These are phyloP conservation scores for Trichoderma harzianum DNA, from an alignment of 2,329 filamentous ascomycete genomes.

Conservation along the genomic window DNA sequence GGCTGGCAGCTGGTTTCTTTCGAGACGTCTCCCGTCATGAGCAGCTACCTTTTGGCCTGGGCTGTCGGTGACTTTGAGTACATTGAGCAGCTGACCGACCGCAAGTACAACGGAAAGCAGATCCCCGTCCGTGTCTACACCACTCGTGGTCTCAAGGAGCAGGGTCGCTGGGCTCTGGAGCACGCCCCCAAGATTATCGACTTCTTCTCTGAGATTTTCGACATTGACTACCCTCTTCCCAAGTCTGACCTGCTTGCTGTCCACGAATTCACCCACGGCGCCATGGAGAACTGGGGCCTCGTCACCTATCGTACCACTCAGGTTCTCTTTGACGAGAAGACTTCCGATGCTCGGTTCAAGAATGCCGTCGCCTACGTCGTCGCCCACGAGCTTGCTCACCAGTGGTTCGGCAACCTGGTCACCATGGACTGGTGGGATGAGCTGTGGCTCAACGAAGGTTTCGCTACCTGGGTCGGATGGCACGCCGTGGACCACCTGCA, in stretches of 20 bases:
- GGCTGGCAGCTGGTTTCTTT: constrained; percentile 75
- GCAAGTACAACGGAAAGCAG: constrained; percentile 85
- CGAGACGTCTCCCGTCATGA: constrained; percentile 84
- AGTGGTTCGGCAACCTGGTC: constrained; percentile 94
- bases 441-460: constrained; percentile 92
- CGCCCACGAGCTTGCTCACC: constrained; percentile 94
- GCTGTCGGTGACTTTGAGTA: constrained; percentile 97
- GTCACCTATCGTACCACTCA: constrained; percentile 95
- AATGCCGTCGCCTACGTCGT: constrained; percentile 96
- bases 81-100: constrained; percentile 83
- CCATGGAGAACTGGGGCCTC: constrained; percentile 96
- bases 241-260: constrained; percentile 90
- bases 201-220: constrained; percentile 93
- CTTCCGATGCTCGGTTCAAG: constrained; percentile 84
- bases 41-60: constrained; percentile 88
- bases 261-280: constrained; percentile 83
- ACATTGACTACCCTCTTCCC: constrained; percentile 87
- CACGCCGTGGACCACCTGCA: constrained; percentile 85
- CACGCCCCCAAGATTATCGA: constrained; percentile 93
- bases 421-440: constrained; percentile 98
- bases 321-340: constrained; percentile 91
- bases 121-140: constrained; percentile 95
- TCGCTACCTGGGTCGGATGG: constrained; percentile 98
- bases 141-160: constrained; percentile 87
- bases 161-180: constrained; percentile 83